A percentile compares a stretch with the other conserved stretches of the same genome.
Conservation (phyloP, 2,329 filamentous ascomycete genomes). For the Periconia sp. region DNA sequence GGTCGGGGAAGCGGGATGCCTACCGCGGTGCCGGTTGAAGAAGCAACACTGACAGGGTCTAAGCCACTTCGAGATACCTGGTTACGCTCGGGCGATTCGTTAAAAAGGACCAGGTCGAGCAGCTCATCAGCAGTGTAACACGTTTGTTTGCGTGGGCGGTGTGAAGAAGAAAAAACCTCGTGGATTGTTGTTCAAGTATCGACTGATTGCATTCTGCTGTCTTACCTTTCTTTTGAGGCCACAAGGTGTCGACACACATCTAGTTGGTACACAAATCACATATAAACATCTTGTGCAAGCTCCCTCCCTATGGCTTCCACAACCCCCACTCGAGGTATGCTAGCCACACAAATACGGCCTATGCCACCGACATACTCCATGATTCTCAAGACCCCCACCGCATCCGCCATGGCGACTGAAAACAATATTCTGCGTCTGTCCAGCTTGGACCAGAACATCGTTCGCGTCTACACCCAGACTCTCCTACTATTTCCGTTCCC, state of each 20-base stretch:
- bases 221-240: constrained; percentile 1
- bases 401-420: constrained; percentile 11
- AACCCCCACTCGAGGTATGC: constrained; percentile 11
- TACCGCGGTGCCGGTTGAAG: not conserved
- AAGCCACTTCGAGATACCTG: not conserved
- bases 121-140: not conserved
- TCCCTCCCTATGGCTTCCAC: constrained; percentile 14
- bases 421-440: constrained; percentile 29
- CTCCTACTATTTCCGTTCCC: constrained; percentile 36
- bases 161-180: constrained; percentile 30
- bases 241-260: constrained; percentile 23
- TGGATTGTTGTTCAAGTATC: constrained; percentile 17
- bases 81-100: not conserved
- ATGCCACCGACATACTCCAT: constrained; percentile 19
- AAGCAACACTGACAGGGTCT: not conserved
- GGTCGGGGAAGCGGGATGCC: constrained; percentile 2
- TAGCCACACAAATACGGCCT: constrained; percentile 15
- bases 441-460: constrained; percentile 32
- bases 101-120: not conserved
- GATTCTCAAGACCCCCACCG: constrained; percentile 27
- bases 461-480: constrained; percentile 35
- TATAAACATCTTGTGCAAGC: constrained; percentile 25
- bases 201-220: constrained; percentile 27
- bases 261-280: not conserved
- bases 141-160: constrained; percentile 25